These are phyloP conservation scores for Backusella psychrophila DNA, from an alignment of 192 early-diverging fungal species.

Conservation along the genomic window DNA sequence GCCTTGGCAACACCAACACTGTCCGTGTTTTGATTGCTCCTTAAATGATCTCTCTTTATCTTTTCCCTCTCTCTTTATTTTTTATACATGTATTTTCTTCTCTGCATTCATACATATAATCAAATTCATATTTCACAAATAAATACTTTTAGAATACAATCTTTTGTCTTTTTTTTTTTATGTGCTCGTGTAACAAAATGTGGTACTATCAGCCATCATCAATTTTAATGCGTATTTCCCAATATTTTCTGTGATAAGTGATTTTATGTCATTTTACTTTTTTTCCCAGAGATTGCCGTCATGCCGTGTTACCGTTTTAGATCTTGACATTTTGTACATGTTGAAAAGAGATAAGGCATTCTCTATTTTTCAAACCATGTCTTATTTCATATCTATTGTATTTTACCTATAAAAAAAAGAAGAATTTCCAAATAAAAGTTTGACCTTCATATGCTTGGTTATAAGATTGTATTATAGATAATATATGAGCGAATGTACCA, in stretches of 20 bases:
- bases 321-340: not conserved
- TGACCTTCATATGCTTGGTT: too few species aligned
- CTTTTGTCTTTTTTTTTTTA: not conserved
- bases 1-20: conserved; percentile 82
- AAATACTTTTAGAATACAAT: not conserved
- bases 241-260: not conserved
- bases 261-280: not conserved
- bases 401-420: too few species aligned
- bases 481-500: too few species aligned
- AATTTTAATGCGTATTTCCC: not conserved
- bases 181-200: not conserved
- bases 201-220: not conserved
- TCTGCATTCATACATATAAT: conserved; percentile 9
- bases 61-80: not conserved
- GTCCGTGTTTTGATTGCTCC: conserved; percentile 63
- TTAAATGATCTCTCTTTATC: not conserved
- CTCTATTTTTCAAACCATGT: too few species aligned
- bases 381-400: too few species aligned
- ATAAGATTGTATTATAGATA: too few species aligned
- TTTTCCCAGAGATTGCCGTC: not conserved
- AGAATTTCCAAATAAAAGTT: too few species aligned
- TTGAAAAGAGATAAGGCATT: not conserved
- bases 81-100: not conserved
- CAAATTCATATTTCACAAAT: conserved; percentile 5
- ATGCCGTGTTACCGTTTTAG: not conserved